Evolutionary conservation across 495 filamentous ascomycete genomes (phyloP).

Genomic region (Trypethelium eluteriae): DNA sequence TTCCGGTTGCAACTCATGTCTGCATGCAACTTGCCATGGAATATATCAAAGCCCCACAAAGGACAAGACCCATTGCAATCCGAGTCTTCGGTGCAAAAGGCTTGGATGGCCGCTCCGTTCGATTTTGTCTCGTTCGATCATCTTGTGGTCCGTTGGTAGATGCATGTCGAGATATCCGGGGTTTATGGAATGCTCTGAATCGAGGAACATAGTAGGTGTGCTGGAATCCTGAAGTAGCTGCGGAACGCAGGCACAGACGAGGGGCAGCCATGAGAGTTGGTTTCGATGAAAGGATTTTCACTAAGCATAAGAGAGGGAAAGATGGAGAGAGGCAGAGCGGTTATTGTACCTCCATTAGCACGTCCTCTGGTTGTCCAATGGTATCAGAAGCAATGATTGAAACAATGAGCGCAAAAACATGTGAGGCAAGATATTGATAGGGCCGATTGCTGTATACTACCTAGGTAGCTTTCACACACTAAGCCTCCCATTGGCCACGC

Average conservation of each 20-base stretch:
- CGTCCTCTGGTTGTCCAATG: too few species aligned
- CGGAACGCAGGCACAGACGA: not conserved
- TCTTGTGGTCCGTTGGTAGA: not conserved
- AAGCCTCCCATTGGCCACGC: not conserved
- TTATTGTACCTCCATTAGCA: too few species aligned
- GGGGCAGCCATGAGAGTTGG: not conserved
- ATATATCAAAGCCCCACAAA: slow-evolving; percentile 56
- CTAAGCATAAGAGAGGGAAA: not conserved
- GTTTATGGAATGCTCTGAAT: slow-evolving; percentile 7
- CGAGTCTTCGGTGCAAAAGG: slow-evolving; percentile 35
- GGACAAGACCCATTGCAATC: slow-evolving; percentile 53
- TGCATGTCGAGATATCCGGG: not conserved
- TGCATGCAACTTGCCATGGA: slow-evolving; percentile 49
- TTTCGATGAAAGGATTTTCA: not conserved
- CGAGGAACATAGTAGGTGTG: not conserved
- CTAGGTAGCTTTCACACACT: not conserved
- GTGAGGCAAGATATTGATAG: not conserved
- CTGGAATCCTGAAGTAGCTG: not conserved
- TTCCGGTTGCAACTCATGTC: not conserved
- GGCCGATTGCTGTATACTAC: not conserved
- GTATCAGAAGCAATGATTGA: too few species aligned
- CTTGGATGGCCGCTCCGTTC: slow-evolving; percentile 7
- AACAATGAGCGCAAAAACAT: not conserved
- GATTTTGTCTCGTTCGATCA: not conserved
- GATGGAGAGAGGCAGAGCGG: too few species aligned